Base-by-base conservation (phyloP, 179 eudicot species). In the Camellia oleifera region DNA sequence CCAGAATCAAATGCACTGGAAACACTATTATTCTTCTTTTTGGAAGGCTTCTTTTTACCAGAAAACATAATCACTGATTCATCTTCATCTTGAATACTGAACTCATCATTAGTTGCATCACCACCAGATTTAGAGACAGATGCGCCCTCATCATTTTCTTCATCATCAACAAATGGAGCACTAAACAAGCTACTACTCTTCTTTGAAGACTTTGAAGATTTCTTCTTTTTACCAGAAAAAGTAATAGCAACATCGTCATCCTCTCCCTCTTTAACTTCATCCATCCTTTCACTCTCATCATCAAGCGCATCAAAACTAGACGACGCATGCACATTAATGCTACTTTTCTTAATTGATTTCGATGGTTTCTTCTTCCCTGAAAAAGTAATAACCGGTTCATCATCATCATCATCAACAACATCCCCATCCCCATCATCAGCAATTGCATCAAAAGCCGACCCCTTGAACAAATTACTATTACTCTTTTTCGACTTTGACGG, bases 41-140 rank as follows among this genome's bases (percentile, higher is more conserved):
- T 92, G 23, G 98, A 90, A 64, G 99, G 86, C 88, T 94, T 96
- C 91, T 94, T 96, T 83, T 90, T 92, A 79, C 98, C 98, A 79
- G 93, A 84, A 83, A 96, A 92, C 63, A 80, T 81, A 70, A 91
- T 72, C 32, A 67, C 79, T 40, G 82, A 74, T 26, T 84, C 85
- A 82, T 91, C 86, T 20, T 85, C 88, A 52, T 89, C 92, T 75
- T 80, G 66, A 26, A 14, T 79, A 77, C 53, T 77, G 63, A 64
- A 69, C 7, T 77, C 88, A 75, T 69, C 78, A 54, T 56, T 58
- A 76, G 18, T 69, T 65, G 40, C 79, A 50, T 75, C 87, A 82
- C 77, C 79, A 11, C 69, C 86, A 63, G 77, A 68, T 64, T 83
- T 79, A 7, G 89, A 71, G 54, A 86, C 81, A 71, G 90, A 81